Evolutionary conservation across 139 green algal genomes (phyloP).

Genomic region (Ostreobium quekettii): DNA sequence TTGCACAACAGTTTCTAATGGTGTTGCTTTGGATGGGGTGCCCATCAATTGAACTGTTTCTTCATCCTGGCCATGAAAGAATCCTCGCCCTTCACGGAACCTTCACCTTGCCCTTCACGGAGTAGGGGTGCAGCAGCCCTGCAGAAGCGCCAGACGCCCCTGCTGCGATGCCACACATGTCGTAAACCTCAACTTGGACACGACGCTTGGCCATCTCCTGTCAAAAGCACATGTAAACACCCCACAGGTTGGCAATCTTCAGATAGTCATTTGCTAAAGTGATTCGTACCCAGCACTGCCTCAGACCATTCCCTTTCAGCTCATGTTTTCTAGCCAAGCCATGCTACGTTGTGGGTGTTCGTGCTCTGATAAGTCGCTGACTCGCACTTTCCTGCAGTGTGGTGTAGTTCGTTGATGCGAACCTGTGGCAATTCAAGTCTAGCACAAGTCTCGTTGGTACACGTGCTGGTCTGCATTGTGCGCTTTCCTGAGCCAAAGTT

Average conservation of each 20-base stretch:
- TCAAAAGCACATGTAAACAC: neutral
- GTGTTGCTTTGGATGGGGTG: too few relatives aligned
- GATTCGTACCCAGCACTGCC: neutral
- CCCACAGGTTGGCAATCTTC: neutral
- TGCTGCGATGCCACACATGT: constrained; percentile 61
- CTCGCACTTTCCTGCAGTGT: too few relatives aligned
- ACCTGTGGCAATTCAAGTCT: neutral
- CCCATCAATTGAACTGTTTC: too few relatives aligned
- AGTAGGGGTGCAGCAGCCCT: constrained; percentile 83
- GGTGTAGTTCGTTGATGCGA: too few relatives aligned
- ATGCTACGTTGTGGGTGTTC: too few relatives aligned
- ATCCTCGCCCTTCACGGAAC: neutral
- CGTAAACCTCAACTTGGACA: constrained; percentile 61
- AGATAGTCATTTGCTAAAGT: neutral
- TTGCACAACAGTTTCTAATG: too few relatives aligned
- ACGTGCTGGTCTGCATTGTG: neutral
- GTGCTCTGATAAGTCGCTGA: too few relatives aligned
- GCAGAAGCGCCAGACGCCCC: constrained; percentile 80
- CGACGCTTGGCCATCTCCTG: neutral
- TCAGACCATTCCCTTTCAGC: neutral
- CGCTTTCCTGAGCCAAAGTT: neutral
- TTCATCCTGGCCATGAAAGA: too few relatives aligned
- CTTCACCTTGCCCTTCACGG: constrained; percentile 56
- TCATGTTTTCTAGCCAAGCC: too few relatives aligned
- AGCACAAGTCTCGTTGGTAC: neutral